A percentile compares a stretch with the other conserved stretches of the same genome.
phyloP scores from a whole-genome alignment of 768 basidiomycete genomes.

The Terana coerulea region DNA sequence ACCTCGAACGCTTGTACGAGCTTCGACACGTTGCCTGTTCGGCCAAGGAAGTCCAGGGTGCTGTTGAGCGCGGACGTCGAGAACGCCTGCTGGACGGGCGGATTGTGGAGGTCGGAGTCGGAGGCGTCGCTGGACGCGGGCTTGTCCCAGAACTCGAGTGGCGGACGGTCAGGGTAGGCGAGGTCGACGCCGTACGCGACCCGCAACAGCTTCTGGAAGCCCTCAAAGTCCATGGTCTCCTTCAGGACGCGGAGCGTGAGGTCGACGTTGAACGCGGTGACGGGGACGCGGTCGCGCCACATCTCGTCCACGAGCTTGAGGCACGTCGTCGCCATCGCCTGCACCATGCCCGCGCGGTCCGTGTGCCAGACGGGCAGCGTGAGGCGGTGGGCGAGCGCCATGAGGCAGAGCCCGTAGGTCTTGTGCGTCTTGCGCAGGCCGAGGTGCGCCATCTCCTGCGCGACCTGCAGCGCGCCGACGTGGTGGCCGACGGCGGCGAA shows the following conservation, averaged over 20 bases:
- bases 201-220: constrained; percentile 59
- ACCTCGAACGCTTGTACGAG: constrained; percentile 77
- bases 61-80: constrained; percentile 70
- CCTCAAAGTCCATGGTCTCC: constrained; percentile 51
- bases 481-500: constrained; percentile 76
- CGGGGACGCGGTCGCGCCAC: constrained; percentile 41
- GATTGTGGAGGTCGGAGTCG: background rate
- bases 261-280: constrained; percentile 62
- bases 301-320: constrained; percentile 55
- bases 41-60: constrained; percentile 67
- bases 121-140: background rate
- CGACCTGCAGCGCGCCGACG: constrained; percentile 54
- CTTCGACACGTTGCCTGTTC: constrained; percentile 53
- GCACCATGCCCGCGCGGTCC: constrained; percentile 32
- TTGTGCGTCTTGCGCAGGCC: constrained; percentile 46
- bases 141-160: constrained; percentile 41
- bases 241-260: constrained; percentile 65
- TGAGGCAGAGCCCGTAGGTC: constrained; percentile 63
- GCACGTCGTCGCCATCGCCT: constrained; percentile 45
- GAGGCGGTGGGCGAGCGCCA: constrained; percentile 67
- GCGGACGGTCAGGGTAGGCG: constrained; percentile 64
- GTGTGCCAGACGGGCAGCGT: constrained; percentile 48
- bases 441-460: constrained; percentile 48
- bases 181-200: constrained; percentile 76
- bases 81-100: constrained; percentile 17